Evolutionary conservation across 257 asterid species (phyloP).

Genomic region (Fraxinus cuspidata): DNA sequence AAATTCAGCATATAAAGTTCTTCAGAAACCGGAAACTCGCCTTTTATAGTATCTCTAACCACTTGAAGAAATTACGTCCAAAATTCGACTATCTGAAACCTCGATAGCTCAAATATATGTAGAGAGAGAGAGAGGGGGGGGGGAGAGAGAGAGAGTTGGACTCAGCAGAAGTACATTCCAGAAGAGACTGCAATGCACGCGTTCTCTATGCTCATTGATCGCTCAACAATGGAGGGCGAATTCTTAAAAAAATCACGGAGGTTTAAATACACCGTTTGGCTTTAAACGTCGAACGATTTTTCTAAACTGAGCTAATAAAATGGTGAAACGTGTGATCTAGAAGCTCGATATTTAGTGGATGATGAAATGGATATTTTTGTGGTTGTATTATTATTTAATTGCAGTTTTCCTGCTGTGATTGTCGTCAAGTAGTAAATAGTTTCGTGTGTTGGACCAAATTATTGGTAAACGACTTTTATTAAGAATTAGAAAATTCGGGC

Average conservation of each 20-base stretch:
- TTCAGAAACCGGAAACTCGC: constrained; percentile 14
- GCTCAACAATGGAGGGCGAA: constrained; percentile 14
- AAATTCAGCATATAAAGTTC: constrained; percentile 8
- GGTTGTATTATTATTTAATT: neutral
- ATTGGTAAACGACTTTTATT: no score
- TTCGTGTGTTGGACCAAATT: no score
- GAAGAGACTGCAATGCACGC: constrained; percentile 36
- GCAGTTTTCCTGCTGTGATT: no score
- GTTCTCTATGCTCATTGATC: neutral
- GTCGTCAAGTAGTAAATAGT: no score
- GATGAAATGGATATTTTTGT: neutral
- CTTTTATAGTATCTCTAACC: constrained; percentile 22
- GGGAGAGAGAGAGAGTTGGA: constrained; percentile 3
- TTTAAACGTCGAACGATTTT: constrained; percentile 35
- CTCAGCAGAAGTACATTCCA: constrained; percentile 48
- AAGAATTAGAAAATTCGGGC: no score
- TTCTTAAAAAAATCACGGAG: constrained; percentile 13
- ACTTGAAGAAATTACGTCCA: constrained; percentile 17
- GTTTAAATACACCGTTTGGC: constrained; percentile 38
- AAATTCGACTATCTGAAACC: constrained; percentile 15
- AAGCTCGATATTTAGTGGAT: constrained; percentile 18
- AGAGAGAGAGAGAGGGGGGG: neutral
- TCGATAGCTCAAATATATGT: neutral
- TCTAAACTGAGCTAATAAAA: neutral
- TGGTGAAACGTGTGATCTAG: constrained; percentile 36